Percentiles rank a stretch among this genome's conserved stretches.
These are phyloP conservation scores for Rhizophora apiculata DNA, from an alignment of 345 rosid genomes.

Conservation along the genomic window DNA sequence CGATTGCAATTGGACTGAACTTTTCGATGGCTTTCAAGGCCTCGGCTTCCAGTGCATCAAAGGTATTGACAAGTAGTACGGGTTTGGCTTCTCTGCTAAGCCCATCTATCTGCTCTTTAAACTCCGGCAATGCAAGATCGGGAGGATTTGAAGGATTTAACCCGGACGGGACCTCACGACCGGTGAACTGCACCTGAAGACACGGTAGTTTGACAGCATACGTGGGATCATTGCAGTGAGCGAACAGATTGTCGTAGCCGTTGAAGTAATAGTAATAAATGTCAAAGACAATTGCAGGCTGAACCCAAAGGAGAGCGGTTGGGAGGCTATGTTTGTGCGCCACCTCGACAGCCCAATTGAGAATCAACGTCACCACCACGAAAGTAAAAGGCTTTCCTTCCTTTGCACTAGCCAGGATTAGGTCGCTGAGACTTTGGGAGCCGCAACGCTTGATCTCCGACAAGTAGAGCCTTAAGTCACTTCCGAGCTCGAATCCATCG, in stretches of 20 bases:
- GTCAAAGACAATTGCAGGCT: conserved; percentile 58
- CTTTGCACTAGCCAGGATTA: conserved; percentile 17
- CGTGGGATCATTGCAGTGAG: conserved; percentile 16
- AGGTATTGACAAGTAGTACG: conserved; percentile 1
- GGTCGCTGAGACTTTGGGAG: conserved; percentile 30
- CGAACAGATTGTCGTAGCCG: conserved; percentile 32
- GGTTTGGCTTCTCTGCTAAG: conserved; percentile 3
- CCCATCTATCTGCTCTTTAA: conserved; percentile 17
- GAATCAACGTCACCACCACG: conserved; percentile 44
- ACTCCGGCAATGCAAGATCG: neutral
- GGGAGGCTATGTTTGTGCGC: conserved; percentile 45
- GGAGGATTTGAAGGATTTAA: conserved; percentile 24
- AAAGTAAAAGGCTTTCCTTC: conserved; percentile 32
- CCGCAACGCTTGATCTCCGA: conserved; percentile 43
- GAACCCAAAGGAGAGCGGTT: conserved; percentile 51
- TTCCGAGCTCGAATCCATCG: conserved; percentile 37
- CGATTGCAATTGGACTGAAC: conserved; percentile 1
- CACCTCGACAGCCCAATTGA: conserved; percentile 49
- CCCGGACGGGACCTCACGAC: conserved; percentile 54
- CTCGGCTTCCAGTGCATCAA: conserved; percentile 8
- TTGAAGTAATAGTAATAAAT: conserved; percentile 55
- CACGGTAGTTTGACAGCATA: conserved; percentile 39
- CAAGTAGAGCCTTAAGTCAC: conserved; percentile 25
- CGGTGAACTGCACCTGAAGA: conserved; percentile 26
- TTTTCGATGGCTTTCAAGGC: conserved; percentile 1